Evolutionary conservation across 2,329 filamentous ascomycete genomes (phyloP).

Genomic region (Colletotrichum musicola): DNA sequence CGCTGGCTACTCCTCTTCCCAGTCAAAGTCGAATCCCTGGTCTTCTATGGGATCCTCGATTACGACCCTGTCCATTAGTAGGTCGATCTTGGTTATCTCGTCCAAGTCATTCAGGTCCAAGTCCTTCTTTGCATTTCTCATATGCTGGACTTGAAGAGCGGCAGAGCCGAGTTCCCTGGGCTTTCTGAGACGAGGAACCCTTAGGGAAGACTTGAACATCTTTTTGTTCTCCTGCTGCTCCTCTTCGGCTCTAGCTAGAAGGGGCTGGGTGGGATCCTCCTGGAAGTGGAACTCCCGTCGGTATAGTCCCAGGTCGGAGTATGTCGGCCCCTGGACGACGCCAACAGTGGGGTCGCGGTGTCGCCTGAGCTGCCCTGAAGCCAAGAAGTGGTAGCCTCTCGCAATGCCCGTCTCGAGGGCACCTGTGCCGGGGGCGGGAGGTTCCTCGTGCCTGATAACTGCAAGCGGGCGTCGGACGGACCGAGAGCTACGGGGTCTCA

Average conservation of each 20-base stretch:
- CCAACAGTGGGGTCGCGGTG: constrained; percentile 63
- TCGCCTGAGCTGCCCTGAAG: constrained; percentile 54
- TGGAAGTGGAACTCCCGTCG: constrained; percentile 62
- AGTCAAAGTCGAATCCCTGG: neutral
- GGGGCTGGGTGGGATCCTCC: constrained; percentile 55
- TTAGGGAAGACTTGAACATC: constrained; percentile 32
- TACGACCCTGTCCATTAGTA: neutral
- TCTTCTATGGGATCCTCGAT: constrained; percentile 6
- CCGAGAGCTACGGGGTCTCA: constrained; percentile 39
- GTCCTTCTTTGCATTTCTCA: neutral
- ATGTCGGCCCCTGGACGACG: constrained; percentile 67
- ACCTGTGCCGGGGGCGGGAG: constrained; percentile 53
- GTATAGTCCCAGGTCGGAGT: constrained; percentile 60
- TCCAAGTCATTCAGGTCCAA: neutral
- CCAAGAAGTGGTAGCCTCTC: constrained; percentile 52
- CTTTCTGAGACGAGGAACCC: constrained; percentile 27
- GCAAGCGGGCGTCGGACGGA: constrained; percentile 59
- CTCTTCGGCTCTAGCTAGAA: constrained; percentile 58
- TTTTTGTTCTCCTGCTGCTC: constrained; percentile 58
- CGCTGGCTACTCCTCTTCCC: neutral
- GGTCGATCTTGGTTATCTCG: neutral
- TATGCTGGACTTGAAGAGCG: neutral
- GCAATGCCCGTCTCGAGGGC: constrained; percentile 44
- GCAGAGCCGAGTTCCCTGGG: constrained; percentile 13
- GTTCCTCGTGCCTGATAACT: constrained; percentile 65